phyloP scores from a whole-genome alignment of 108 stramenopile species.

The Fistulifera pelliculosa region DNA sequence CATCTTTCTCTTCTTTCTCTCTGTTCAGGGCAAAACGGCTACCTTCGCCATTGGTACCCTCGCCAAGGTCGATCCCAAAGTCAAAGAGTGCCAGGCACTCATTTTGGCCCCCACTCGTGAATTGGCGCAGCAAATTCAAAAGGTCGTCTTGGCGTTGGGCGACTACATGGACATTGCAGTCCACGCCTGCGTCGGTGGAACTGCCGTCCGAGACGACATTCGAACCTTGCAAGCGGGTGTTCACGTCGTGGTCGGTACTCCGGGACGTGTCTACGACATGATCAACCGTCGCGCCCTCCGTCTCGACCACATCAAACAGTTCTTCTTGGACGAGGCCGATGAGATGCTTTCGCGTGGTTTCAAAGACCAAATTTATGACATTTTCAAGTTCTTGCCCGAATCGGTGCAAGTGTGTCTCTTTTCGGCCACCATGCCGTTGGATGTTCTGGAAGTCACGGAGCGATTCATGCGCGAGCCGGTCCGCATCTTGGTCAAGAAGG shows the following conservation, averaged over 20 bases:
- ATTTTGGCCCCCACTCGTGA: slow-evolving; percentile 99
- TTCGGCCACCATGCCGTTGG: slow-evolving; percentile 99
- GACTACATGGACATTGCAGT: slow-evolving; percentile 98
- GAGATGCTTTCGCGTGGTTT: slow-evolving; percentile 99
- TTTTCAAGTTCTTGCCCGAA: slow-evolving; percentile 99
- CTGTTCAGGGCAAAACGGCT: slow-evolving; percentile 92
- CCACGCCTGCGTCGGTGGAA: slow-evolving; percentile 99
- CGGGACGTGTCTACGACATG: slow-evolving; percentile 99
- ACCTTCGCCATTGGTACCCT: slow-evolving; percentile 97
- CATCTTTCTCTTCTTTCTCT: slow-evolving; percentile 9
- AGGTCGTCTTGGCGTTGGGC: slow-evolving; percentile 96
- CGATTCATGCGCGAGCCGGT: slow-evolving; percentile 99
- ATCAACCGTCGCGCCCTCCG: slow-evolving; percentile 96
- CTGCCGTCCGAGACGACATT: slow-evolving; percentile 99
- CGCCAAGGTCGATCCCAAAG: slow-evolving; percentile 86
- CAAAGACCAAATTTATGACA: slow-evolving; percentile 99
- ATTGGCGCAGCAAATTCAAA: slow-evolving; percentile 99
- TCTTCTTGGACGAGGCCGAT: slow-evolving; percentile 99
- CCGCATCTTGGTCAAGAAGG: slow-evolving; percentile 99
- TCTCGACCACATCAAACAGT: slow-evolving; percentile 87
- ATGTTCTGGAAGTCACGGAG: slow-evolving; percentile 97
- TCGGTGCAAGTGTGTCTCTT: slow-evolving; percentile 97
- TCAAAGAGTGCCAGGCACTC: slow-evolving; percentile 93
- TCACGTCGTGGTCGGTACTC: slow-evolving; percentile 98
- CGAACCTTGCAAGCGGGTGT: slow-evolving; percentile 96